Evolutionary conservation across 805 yeast species (phyloP).

Genomic region (Candida chauliodis): DNA sequence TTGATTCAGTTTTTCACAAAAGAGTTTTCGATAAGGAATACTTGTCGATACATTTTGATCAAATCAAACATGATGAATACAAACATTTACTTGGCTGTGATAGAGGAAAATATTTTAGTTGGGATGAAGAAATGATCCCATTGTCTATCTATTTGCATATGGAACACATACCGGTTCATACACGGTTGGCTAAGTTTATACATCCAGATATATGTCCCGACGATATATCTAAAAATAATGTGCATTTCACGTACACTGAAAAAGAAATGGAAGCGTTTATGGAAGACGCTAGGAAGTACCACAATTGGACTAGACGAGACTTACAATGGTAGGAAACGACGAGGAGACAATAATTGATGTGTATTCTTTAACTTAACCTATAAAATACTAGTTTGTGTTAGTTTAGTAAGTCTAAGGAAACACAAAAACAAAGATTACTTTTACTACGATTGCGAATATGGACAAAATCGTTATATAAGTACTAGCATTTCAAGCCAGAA

Average conservation of each 20-base stretch:
- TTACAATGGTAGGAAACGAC: background rate
- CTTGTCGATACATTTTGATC: background rate
- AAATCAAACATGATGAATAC: background rate
- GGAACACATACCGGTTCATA: background rate
- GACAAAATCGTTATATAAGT: background rate
- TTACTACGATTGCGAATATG: background rate
- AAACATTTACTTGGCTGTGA: too few species aligned
- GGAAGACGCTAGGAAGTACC: background rate
- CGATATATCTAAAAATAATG: background rate
- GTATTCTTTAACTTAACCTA: too few species aligned
- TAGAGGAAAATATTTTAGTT: too few species aligned
- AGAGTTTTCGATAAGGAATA: background rate
- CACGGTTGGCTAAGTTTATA: constrained; percentile 1
- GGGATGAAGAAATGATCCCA: background rate
- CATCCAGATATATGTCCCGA: background rate
- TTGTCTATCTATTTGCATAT: background rate
- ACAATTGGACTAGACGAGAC: background rate
- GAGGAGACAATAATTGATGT: too few species aligned
- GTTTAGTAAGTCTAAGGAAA: too few species aligned
- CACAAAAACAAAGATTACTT: too few species aligned
- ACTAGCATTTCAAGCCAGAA: background rate
- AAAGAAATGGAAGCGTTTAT: background rate
- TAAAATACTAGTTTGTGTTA: too few species aligned
- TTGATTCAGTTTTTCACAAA: background rate
- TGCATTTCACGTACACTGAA: background rate